Base-by-base conservation (phyloP, 768 basidiomycete genomes). In the Leccinum variicolor region DNA sequence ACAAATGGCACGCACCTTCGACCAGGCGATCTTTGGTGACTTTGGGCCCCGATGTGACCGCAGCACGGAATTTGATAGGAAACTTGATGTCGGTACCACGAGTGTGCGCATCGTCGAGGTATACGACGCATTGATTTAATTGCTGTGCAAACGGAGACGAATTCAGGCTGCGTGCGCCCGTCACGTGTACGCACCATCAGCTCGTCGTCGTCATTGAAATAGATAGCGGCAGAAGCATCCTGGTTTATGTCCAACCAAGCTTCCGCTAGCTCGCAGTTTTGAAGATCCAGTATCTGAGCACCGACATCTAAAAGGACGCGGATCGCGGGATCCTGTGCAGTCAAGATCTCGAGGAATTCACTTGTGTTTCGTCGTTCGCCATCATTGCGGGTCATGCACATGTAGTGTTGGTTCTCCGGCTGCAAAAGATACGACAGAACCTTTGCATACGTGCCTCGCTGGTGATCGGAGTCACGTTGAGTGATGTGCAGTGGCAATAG, bases 251-350 rank as follows among this genome's bases (percentile, higher is more conserved):
- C 21, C 3, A 84, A 69, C 83, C 82, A 84, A 6, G 60, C 49
- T 17, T 54, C 28, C 2, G 72, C 78, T 2, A 84, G 51, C 23
- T 79, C 64, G 1, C 53, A 23, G 52, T 81, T 84, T n/a, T 68
- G 64, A 54, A 79, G 59, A 46, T 84, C 81, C 4, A 84, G 70
- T 53, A 84, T 77, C 61, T 84, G 82, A 0, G 82, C 81, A 0
- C 82, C 83, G 7, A 84, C 79, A 53, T 84, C 82, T 3, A 84
- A 64, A 23, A 84, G 63, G 14, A 83, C 78, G 34, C 73, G 71
- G 14, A 82, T 69, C 11, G 69, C 61, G 0, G 76, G 76, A 1
- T 50, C 51, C 55, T 79, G 72, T 1, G 48, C 11, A 3, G 69
- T 64, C 2, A 83, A 15, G 21, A 66, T 47, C 3, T 58, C 26